phyloP scores from a whole-genome alignment of 176 grass and related monocot species.

The Poa pratensis region DNA sequence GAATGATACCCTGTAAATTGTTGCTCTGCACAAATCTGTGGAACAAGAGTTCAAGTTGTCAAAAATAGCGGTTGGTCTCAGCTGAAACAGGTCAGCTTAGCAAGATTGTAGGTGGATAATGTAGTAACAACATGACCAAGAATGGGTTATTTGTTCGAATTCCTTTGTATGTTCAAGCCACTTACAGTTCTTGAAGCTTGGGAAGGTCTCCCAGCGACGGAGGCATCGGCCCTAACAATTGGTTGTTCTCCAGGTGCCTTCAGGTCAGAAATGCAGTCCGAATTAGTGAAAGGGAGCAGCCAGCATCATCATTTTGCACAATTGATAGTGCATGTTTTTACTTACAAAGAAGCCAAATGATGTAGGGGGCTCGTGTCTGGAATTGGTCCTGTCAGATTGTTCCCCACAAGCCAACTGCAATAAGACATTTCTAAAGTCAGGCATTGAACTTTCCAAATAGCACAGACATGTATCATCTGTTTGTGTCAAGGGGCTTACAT shows the following conservation, averaged over 20 bases:
- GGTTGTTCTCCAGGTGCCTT: slow-evolving; percentile 84
- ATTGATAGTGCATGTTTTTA: neutral
- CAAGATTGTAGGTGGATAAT: neutral
- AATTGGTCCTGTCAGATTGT: slow-evolving; percentile 64
- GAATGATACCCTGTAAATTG: slow-evolving; percentile 57
- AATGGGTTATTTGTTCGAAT: neutral
- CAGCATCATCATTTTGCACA: neutral
- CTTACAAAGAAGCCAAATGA: slow-evolving; percentile 72
- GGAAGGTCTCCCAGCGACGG: slow-evolving; percentile 56
- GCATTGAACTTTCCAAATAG: neutral
- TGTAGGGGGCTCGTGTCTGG: slow-evolving; percentile 67
- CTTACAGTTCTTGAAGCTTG: slow-evolving; percentile 73
- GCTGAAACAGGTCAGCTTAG: neutral
- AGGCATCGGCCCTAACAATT: slow-evolving; percentile 60
- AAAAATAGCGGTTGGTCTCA: neutral
- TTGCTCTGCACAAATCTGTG: slow-evolving; percentile 78
- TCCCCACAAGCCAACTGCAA: slow-evolving; percentile 80
- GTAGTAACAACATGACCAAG: neutral
- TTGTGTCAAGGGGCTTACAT: slow-evolving; percentile 58
- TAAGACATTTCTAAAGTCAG: neutral
- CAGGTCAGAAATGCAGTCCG: slow-evolving; percentile 35
- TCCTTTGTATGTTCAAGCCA: neutral
- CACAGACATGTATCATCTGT: neutral
- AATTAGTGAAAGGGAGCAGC: neutral
- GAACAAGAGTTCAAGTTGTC: slow-evolving; percentile 10